Percentiles rank a stretch among this genome's conserved stretches.
Conservation (phyloP, 208 protist species). For the Leptomonas pyrrhocoris region DNA sequence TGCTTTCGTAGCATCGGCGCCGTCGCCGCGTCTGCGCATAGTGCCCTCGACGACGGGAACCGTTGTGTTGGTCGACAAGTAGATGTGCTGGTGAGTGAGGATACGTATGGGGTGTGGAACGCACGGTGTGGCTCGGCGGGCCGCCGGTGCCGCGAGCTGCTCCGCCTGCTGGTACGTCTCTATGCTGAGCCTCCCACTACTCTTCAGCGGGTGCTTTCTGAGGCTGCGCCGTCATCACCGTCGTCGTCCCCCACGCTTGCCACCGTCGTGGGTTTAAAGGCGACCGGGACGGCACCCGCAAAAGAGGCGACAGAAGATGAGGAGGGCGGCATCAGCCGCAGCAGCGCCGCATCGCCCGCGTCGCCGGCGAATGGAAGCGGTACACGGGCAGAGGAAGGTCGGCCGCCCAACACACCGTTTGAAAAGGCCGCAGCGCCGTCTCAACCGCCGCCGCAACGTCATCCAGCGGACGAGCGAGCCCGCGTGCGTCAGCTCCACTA, state of each 20-base stretch:
- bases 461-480: constrained; percentile 5
- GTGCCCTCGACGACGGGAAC: not conserved
- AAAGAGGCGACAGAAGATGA: not conserved
- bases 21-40: not conserved
- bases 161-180: constrained; percentile 26
- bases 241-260: not conserved
- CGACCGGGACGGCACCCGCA: not conserved
- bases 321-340: not conserved
- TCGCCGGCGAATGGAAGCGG: not conserved
- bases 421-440: not conserved
- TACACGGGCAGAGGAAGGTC: not conserved
- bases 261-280: no score
- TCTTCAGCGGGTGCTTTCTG: constrained; percentile 8
- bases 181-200: constrained; percentile 23
- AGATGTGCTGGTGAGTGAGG: no score
- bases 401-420: not conserved
- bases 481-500: constrained; percentile 29
- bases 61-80: no score
- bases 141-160: constrained; percentile 1
- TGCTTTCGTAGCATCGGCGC: not conserved
- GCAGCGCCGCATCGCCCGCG: not conserved
- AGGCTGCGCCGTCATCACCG: not conserved
- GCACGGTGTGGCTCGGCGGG: not conserved
- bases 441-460: not conserved
- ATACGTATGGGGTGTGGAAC: not conserved